Evolutionary conservation across 1,284 basidiomycete genomes (phyloP), one percentile per base, ranked within the genome.

Genomic region (Irpex sp.): DNA sequence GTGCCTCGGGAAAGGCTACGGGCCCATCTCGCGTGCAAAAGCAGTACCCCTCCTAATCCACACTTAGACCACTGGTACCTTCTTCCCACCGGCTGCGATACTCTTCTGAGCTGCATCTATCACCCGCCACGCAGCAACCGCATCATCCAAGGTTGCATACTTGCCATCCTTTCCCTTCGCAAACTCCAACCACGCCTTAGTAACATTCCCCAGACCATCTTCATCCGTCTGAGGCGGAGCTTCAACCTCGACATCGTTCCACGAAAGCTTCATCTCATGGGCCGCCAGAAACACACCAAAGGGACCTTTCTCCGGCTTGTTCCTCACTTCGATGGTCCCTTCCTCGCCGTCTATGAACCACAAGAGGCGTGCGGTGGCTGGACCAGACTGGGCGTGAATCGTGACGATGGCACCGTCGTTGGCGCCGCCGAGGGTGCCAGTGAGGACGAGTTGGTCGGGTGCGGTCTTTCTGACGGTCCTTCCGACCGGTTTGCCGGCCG

Each of bases 291-390:
- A 57, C 1, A 9, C 38, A 0, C 37, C 54, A 6, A 15, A 13
- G 9, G 58, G 15, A 7, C 36, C 60, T 37, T 57, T 44, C 17
- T 31, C 60, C n/a, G 17, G 31, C 15, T 21, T n/a, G 19, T 48
- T 34, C 54, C 36, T 17, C 2, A 77, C 15, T 36, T 70, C 64
- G 51, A 78, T 74, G 6, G 66, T 65, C 0, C 76, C 76, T 0
- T 75, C 72, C 38, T 77, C 77, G 17, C 77, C 76, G 44, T 78
- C 73, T 36, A 78, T 76, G 55, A 70, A 65, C 76, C 76, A 78
- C 2, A 69, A 9, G 21, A 76, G 69, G 8, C 54, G 57, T 26
- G 9, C 54, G n/a, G 54, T 26, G 59, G 59, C n/a, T 54, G 55
- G 4, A 40, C 66, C 38, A 26, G n/a, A 2, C 74, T 75, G 64